Conservation (phyloP, 2,329 filamentous ascomycete genomes). For the Arthrinium puccinioides region DNA sequence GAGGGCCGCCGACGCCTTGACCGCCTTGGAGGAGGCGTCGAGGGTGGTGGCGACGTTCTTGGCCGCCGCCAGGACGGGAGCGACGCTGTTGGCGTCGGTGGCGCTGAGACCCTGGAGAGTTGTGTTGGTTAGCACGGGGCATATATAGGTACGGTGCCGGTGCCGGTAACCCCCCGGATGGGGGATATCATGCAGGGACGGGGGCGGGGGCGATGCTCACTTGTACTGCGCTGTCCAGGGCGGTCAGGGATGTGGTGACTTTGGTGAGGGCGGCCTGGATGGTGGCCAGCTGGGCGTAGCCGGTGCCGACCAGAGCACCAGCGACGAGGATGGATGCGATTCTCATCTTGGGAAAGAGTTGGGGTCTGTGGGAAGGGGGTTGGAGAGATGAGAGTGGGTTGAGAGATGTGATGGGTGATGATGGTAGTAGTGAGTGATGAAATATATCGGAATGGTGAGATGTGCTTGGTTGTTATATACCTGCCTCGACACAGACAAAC, state of each 20-base stretch:
- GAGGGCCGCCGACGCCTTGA: slow-evolving; percentile 16
- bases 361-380: too few relatives aligned
- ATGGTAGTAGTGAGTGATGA: too few relatives aligned
- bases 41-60: slow-evolving; percentile 6
- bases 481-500: too few relatives aligned
- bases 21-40: slow-evolving; percentile 15
- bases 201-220: not conserved
- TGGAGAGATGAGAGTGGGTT: too few relatives aligned
- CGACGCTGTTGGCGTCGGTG: slow-evolving; percentile 40
- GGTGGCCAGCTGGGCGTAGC: slow-evolving; percentile 45
- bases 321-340: slow-evolving; percentile 34
- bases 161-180: not conserved
- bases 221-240: slow-evolving; percentile 27
- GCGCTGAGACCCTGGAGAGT: slow-evolving; percentile 25
- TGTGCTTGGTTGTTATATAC: too few relatives aligned
- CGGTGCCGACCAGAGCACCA: slow-evolving; percentile 42
- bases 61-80: slow-evolving; percentile 20
- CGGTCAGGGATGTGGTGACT: slow-evolving; percentile 51
- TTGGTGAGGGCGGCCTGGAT: slow-evolving; percentile 53
- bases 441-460: too few relatives aligned
- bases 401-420: too few relatives aligned
- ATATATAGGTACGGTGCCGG: not conserved
- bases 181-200: too few relatives aligned
- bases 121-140: not conserved
- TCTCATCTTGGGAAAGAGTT: slow-evolving; percentile 10